These are phyloP conservation scores for Aureobasidium musti DNA, from an alignment of 2,329 filamentous ascomycete species.

Conservation along the genomic window DNA sequence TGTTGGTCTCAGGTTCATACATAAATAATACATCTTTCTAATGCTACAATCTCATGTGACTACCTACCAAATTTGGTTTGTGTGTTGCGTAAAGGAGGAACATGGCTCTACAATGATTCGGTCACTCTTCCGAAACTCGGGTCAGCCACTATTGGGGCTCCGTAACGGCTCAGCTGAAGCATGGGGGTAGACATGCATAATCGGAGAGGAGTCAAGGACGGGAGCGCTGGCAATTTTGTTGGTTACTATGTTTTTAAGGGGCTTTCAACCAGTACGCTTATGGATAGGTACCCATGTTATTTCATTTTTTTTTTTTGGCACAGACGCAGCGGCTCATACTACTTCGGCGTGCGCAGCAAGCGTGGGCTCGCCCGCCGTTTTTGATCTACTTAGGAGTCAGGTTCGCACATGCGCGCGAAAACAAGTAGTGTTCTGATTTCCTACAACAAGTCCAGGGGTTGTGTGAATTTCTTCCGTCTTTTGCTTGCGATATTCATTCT, in stretches of 20 bases:
- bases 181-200: background rate
- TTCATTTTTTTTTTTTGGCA: slow-evolving; percentile 17
- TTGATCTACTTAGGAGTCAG: slow-evolving; percentile 22
- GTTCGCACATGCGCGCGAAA: slow-evolving; percentile 11
- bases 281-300: slow-evolving; percentile 7
- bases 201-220: slow-evolving; percentile 10
- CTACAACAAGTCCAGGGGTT: slow-evolving; percentile 3
- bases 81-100: background rate
- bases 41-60: background rate
- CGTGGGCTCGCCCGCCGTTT: slow-evolving; percentile 18
- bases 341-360: slow-evolving; percentile 2
- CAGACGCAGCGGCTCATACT: slow-evolving; percentile 14
- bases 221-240: slow-evolving; percentile 11
- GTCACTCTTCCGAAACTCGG: background rate
- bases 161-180: background rate
- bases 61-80: background rate
- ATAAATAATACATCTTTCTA: slow-evolving; percentile 10
- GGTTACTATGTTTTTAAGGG: slow-evolving; percentile 5
- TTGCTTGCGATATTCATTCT: background rate
- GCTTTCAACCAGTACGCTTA: background rate
- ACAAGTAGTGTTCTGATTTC: background rate
- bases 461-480: background rate
- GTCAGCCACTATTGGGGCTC: background rate
- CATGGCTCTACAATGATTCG: background rate
- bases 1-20: background rate